phyloP scores from a whole-genome alignment of 1,284 basidiomycete species.

The Rhodotorula sp. region DNA sequence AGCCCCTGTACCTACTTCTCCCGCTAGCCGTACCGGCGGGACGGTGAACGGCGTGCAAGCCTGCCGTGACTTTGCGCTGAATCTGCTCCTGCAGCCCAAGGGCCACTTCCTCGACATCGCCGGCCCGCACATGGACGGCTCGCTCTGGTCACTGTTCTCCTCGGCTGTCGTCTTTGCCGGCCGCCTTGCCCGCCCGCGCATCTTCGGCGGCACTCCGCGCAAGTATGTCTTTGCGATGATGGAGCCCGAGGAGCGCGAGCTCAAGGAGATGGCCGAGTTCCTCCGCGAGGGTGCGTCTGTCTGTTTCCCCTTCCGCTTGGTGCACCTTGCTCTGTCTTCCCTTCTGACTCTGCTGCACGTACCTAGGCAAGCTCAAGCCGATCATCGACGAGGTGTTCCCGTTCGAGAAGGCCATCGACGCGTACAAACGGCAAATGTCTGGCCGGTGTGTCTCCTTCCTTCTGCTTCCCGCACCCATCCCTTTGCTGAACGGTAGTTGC shows the following conservation, averaged over 20 bases:
- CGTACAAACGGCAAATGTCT: conserved; percentile 63
- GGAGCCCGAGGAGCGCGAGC: conserved; percentile 25
- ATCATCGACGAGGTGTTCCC: conserved; percentile 63
- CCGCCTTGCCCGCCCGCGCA: conserved; percentile 13
- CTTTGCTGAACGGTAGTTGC: too few relatives aligned
- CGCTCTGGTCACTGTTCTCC: conserved; percentile 1
- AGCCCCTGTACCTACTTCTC: too few relatives aligned
- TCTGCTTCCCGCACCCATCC: accelerated
- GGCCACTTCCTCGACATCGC: conserved; percentile 34
- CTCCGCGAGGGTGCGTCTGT: conserved; percentile 27
- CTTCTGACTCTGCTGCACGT: neutral
- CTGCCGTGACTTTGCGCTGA: too few relatives aligned
- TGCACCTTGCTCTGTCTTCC: neutral
- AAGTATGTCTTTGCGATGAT: conserved; percentile 47
- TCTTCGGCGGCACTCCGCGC: conserved; percentile 30
- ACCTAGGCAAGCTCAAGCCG: conserved; percentile 60
- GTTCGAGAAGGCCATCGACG: conserved; percentile 62
- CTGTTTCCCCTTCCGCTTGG: too few relatives aligned
- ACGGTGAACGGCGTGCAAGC: too few relatives aligned
- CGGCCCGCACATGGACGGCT: conserved; percentile 10
- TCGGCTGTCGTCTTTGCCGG: neutral
- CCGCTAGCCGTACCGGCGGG: too few relatives aligned
- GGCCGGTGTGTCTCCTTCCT: conserved; percentile 46
- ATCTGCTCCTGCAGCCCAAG: neutral
- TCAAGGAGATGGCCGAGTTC: conserved; percentile 51